Evolutionary conservation across 495 filamentous ascomycete genomes (phyloP).

Genomic region (Tuber indicum): DNA sequence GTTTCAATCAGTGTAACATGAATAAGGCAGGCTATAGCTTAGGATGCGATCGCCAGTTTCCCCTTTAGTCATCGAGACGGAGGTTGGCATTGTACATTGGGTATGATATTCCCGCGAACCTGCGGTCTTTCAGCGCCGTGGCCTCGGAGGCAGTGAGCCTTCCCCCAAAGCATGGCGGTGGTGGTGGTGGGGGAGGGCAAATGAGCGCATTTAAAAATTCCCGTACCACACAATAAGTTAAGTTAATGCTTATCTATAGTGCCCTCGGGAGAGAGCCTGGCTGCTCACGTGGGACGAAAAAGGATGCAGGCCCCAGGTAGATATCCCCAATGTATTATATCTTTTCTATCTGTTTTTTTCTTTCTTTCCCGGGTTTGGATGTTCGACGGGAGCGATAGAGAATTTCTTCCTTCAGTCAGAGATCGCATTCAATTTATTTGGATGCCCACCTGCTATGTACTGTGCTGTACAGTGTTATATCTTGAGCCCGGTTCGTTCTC

Average conservation of each 20-base stretch:
- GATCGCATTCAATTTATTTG: background rate
- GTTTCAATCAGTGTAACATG: background rate
- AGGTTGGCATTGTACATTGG: background rate
- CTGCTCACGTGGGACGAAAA: conserved; percentile 3
- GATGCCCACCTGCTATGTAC: background rate
- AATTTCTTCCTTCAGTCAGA: background rate
- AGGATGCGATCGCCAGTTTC: background rate
- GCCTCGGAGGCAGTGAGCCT: background rate
- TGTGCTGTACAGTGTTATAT: background rate
- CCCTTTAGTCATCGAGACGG: background rate
- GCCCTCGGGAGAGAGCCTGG: background rate
- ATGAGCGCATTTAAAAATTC: background rate
- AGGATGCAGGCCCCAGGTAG: background rate
- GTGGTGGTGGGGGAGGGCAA: background rate
- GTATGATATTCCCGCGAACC: background rate
- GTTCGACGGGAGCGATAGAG: background rate
- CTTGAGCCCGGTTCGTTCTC: background rate
- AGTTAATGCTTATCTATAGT: background rate
- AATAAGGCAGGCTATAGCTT: background rate
- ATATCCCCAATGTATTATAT: background rate
- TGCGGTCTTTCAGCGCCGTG: background rate
- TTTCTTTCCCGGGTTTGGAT: background rate
- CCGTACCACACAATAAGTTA: background rate
- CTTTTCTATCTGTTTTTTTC: background rate
- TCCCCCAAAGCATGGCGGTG: background rate